Base-by-base conservation (phyloP, 257 asterid species). In the Fraxinus excelsior region DNA sequence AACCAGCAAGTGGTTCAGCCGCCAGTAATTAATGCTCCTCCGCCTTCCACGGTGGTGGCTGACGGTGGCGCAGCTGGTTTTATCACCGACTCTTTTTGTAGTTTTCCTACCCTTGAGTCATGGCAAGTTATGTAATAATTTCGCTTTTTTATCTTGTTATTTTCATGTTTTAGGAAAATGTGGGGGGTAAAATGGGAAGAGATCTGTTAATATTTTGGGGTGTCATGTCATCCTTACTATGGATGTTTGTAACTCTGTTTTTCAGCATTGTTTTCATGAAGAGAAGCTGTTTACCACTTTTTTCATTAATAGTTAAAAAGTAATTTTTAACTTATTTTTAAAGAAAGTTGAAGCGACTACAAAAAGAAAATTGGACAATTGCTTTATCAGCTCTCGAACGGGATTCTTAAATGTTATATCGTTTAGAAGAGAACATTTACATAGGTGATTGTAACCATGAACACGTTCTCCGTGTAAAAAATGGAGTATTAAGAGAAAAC, bases 21-120 rank as follows among this genome's bases (percentile, higher is more conserved):
- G 49, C 79, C 68, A 12, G 68, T 62, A 9, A 13, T 25, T 25
- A 10, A 13, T 73, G 42, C 42, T 53, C 40, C 83, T 32, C 78
- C 26, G 77, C 79, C 76, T 13, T 35, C 74, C 40, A 29, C 38
- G 68, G 72, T 4, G 83, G 80, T 12, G 69, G 71, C n/a, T 7
- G 79, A 11, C 18, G 84, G 53, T 60, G 85, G 75, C 68, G 79
- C 76, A 73, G 32, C 78, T n/a, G 85, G 49, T 67, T 80, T 60
- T 69, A 78, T 76, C 53, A 76, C 76, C 7, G 88, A 85, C 81
- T 78, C 88, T 12, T 46, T 71, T 31, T 82, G 88, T 82, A 82
- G 86, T 81, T 87, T 87, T 49, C 91, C 91, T 67, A 87, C 89
- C n/a, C 90, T 88, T 0, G 92, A 88, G 81, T 87, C 91, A 21